Base-by-base conservation (phyloP, 2,329 filamentous ascomycete genomes). In the Fusarium heterosporum region DNA sequence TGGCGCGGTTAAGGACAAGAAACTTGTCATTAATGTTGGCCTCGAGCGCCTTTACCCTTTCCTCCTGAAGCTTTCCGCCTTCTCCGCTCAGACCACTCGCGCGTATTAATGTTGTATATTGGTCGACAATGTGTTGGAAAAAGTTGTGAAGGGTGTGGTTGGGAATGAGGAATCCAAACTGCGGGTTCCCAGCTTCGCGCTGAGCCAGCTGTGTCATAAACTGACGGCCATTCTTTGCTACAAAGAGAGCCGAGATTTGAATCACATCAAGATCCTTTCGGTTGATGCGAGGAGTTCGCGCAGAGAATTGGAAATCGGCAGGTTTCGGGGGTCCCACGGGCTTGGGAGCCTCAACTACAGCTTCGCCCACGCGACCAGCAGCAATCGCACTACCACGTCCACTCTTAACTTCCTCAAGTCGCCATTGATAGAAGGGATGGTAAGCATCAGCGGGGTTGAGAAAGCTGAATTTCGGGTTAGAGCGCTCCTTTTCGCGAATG, bases 81-180 rank as follows among this genome's bases (percentile, higher is more conserved):
- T 85, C 83, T 39, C 89, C 90, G 69, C 91, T 87, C 9, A 89
- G 84, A 1, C 89, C 90, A 55, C 89, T 85, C 9, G 88, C 85
- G 55, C 88, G 87, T 55, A 97, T 76, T 29, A 97, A 81, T 50
- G 90, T 85, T n/a, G 91, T 91, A 78, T 98, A 98, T 77, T 99
- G 96, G 71, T 98, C 95, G 61, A 97, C 89, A 61, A 97, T 85
- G 67, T 94, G 89, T 71, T 93, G 92, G 79, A 97, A 98, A 82
- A 96, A 98, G 77, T 95, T 94, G 82, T 98, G 93, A 66, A 97
- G 90, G 74, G 93, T 97, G 82, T 99, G 96, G 74, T 97, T 96
- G 16, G 94, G 93, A 53, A 95, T 90, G 52, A 99, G 84, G 75
- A 99, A 99, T 79, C 97, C 93, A 78, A 98, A 99, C 77, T 99